Evolutionary conservation across 768 basidiomycete genomes (phyloP).

Genomic region (Boletus barrowsii): DNA sequence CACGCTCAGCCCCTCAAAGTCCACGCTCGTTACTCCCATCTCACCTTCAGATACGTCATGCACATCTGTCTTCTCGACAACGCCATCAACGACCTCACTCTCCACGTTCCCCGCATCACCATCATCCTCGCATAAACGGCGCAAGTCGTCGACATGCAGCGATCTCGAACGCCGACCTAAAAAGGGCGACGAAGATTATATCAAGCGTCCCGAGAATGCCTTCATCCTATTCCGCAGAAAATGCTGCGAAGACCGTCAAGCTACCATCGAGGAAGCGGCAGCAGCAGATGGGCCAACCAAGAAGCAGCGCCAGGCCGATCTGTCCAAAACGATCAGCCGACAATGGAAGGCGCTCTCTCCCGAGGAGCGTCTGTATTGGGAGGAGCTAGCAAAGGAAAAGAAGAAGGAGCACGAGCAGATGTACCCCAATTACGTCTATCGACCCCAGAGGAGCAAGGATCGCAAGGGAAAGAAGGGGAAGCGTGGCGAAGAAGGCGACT

Average conservation of each 20-base stretch:
- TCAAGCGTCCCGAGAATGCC: conserved; percentile 81
- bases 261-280: conserved; percentile 47
- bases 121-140: conserved; percentile 44
- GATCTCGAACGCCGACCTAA: conserved; percentile 47
- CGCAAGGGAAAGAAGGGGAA: conserved; percentile 48
- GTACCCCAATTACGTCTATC: conserved; percentile 78
- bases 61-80: conserved; percentile 41
- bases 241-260: conserved; percentile 70
- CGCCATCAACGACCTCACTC: conserved; percentile 32
- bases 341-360: conserved; percentile 69
- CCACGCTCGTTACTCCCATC: conserved; percentile 41
- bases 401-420: conserved; percentile 75
- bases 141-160: conserved; percentile 49
- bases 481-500: conserved; percentile 42
- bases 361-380: conserved; percentile 73
- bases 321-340: conserved; percentile 79
- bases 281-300: conserved; percentile 43
- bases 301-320: conserved; percentile 76
- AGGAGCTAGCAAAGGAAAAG: conserved; percentile 72
- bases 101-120: conserved; percentile 35
- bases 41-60: conserved; percentile 30
- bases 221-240: conserved; percentile 83
- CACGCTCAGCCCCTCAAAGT: conserved; percentile 42
- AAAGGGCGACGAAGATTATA: conserved; percentile 78
- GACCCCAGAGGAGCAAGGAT: conserved; percentile 56